phyloP scores from a whole-genome alignment of 2,329 filamentous ascomycete species.

The Trichoderma atrobrunneum region DNA sequence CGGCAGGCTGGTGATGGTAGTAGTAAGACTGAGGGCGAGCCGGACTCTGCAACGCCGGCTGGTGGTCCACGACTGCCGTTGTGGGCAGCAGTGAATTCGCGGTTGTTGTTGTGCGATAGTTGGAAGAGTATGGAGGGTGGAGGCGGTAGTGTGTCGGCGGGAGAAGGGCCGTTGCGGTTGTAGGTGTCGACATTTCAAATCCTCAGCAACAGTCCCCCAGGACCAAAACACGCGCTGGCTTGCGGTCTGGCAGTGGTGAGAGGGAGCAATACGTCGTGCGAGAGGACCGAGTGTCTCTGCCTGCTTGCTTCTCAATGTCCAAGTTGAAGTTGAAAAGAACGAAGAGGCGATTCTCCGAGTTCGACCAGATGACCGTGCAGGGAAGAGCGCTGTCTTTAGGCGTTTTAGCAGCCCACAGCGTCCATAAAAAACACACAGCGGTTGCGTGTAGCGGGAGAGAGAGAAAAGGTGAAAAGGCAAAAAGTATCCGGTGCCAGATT shows the following conservation, averaged over 20 bases:
- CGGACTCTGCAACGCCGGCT: constrained; percentile 26
- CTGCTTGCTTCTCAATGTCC: background rate
- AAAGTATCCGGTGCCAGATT: background rate
- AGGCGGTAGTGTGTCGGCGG: constrained; percentile 61
- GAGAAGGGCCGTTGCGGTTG: constrained; percentile 60
- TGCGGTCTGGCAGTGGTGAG: background rate
- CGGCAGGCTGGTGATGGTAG: constrained; percentile 27
- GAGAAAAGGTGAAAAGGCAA: background rate
- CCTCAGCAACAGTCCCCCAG: background rate
- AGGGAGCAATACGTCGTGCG: background rate
- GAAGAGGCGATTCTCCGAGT: background rate
- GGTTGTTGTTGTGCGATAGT: constrained; percentile 31
- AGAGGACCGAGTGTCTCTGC: background rate
- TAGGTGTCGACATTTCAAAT: constrained; percentile 71
- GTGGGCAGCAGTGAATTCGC: constrained; percentile 18
- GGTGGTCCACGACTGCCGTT: background rate
- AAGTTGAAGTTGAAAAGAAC: constrained; percentile 2
- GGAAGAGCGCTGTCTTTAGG: constrained; percentile 11
- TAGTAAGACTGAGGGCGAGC: constrained; percentile 29
- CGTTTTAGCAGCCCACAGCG: constrained; percentile 10
- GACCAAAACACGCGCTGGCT: background rate
- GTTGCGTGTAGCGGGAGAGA: background rate
- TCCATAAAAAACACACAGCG: background rate
- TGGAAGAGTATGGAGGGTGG: constrained; percentile 53
- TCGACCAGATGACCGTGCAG: background rate